These are phyloP conservation scores for Monosporascus sp. DNA, from an alignment of 2,329 filamentous ascomycete genomes.

Conservation along the genomic window DNA sequence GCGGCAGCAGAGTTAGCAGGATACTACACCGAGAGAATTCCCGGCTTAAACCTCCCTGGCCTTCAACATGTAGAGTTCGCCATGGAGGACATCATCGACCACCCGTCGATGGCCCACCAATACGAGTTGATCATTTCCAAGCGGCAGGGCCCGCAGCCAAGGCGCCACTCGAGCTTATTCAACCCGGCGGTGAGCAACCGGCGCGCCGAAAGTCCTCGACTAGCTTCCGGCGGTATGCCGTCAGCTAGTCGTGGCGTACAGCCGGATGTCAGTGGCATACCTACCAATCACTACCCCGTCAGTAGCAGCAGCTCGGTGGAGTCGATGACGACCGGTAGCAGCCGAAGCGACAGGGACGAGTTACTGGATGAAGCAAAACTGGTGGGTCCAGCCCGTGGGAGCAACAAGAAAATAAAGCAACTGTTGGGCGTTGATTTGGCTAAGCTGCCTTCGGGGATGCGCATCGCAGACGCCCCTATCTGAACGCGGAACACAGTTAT, in stretches of 20 bases:
- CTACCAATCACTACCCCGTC: neutral
- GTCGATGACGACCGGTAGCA: slow-evolving; percentile 22
- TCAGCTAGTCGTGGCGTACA: too few relatives aligned
- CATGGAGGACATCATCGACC: slow-evolving; percentile 43
- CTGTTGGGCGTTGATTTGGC: neutral
- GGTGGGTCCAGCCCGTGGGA: neutral
- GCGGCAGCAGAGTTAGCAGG: slow-evolving; percentile 41
- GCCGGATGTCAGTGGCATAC: neutral
- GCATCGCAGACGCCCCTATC: neutral
- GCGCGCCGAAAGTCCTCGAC: neutral
- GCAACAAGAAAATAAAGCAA: neutral
- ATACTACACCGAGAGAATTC: slow-evolving; percentile 37
- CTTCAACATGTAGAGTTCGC: slow-evolving; percentile 31
- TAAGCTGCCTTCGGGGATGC: neutral
- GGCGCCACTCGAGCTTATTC: slow-evolving; percentile 14
- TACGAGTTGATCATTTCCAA: slow-evolving; percentile 34
- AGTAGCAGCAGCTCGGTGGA: slow-evolving; percentile 21
- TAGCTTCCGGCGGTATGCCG: too few relatives aligned
- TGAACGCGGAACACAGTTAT: neutral
- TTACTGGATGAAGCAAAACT: slow-evolving; percentile 4
- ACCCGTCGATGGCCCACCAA: slow-evolving; percentile 45
- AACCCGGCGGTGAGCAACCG: neutral
- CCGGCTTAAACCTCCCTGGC: slow-evolving; percentile 29
- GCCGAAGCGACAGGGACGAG: slow-evolving; percentile 20
- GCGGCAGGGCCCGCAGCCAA: slow-evolving; percentile 14